These are phyloP conservation scores for Nannochloropsis gaditana DNA, from an alignment of 108 stramenopile species.

Conservation along the genomic window DNA sequence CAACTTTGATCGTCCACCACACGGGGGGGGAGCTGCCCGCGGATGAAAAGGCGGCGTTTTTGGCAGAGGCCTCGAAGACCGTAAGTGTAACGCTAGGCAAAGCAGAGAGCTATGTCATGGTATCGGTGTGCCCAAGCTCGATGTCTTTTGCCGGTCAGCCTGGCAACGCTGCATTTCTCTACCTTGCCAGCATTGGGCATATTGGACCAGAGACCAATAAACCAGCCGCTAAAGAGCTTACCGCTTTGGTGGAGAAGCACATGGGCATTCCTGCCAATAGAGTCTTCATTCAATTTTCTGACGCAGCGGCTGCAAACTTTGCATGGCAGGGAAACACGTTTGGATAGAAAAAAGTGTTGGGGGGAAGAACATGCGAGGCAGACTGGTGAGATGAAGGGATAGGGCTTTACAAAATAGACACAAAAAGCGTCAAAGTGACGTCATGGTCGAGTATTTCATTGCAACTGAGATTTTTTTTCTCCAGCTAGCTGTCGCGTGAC, in stretches of 20 bases:
- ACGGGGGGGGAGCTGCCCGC: neutral
- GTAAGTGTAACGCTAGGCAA: neutral
- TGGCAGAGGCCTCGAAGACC: neutral
- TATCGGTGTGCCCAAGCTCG: neutral
- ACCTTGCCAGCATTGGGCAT: constrained; percentile 17
- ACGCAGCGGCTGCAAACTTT: constrained; percentile 17
- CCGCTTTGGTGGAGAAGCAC: neutral
- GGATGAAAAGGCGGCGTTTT: neutral
- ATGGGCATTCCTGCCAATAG: neutral
- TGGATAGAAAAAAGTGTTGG: neutral
- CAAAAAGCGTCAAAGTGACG: too few species aligned
- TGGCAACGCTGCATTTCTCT: neutral
- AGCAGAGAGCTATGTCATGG: constrained; percentile 20
- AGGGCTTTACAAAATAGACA: too few species aligned
- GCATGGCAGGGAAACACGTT: neutral
- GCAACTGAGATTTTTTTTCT: too few species aligned
- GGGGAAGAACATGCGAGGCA: neutral
- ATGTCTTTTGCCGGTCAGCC: neutral
- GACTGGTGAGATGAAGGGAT: too few species aligned
- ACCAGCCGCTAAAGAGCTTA: neutral
- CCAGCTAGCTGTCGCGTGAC: too few species aligned
- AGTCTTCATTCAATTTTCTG: constrained; percentile 4
- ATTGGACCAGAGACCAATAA: constrained; percentile 18
- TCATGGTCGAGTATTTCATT: too few species aligned
- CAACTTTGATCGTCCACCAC: neutral